Evolutionary conservation across 2,329 filamentous ascomycete genomes (phyloP).

Genomic region (Monosporascus sp.): DNA sequence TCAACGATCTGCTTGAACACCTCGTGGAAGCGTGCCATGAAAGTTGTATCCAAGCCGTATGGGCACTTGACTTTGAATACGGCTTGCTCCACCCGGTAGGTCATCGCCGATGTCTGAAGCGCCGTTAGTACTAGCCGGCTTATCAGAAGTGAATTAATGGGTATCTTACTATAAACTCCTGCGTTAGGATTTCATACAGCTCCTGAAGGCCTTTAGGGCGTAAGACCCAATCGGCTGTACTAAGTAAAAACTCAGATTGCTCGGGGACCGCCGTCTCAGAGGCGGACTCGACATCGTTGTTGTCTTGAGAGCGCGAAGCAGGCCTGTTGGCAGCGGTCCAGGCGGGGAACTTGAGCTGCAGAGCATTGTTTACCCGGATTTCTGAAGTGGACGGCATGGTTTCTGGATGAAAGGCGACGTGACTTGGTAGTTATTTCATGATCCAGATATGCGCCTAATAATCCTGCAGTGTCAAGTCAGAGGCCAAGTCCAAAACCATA

Average conservation of each 20-base stretch:
- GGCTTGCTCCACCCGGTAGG: background rate
- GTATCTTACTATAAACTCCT: slow-evolving; percentile 7
- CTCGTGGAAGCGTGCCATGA: background rate
- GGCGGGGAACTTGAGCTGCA: slow-evolving; percentile 2
- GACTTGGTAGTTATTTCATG: no score
- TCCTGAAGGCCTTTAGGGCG: slow-evolving; percentile 10
- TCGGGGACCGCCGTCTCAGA: background rate
- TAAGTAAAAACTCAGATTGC: slow-evolving; percentile 13
- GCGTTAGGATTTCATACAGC: slow-evolving; percentile 11
- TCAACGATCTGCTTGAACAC: no score
- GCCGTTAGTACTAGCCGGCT: background rate
- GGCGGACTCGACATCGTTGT: background rate
- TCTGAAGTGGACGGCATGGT: background rate
- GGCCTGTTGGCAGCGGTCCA: background rate
- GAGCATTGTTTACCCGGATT: background rate
- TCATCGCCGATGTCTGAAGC: background rate
- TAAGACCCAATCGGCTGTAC: slow-evolving; percentile 16
- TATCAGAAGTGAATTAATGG: background rate
- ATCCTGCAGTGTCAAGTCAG: no score
- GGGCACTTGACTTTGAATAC: background rate
- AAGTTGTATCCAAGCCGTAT: slow-evolving; percentile 1
- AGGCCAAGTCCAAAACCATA: no score
- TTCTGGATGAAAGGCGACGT: background rate
- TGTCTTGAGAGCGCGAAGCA: background rate
- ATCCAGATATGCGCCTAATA: no score